phyloP scores from a whole-genome alignment of 2,329 filamentous ascomycete species.

The Neophaeococcomyces mojaviensis region DNA sequence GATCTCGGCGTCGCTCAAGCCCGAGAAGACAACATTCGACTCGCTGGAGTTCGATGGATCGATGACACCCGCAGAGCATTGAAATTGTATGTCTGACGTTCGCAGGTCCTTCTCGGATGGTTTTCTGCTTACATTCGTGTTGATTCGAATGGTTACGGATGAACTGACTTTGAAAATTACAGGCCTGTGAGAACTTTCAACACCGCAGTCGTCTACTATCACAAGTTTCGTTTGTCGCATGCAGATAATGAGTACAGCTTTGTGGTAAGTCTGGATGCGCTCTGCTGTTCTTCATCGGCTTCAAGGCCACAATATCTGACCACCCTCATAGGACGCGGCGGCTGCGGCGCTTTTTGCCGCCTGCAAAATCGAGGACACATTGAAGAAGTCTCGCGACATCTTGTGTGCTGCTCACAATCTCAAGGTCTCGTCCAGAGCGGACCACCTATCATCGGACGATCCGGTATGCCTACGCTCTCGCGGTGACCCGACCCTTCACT shows the following conservation, averaged over 20 bases:
- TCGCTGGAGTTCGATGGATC: constrained; percentile 84
- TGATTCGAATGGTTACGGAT: not conserved
- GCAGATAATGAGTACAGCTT: constrained; percentile 80
- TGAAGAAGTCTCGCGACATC: constrained; percentile 93
- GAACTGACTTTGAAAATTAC: constrained; percentile 11
- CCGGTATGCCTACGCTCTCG: constrained; percentile 47
- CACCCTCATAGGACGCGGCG: constrained; percentile 61
- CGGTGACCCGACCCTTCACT: not conserved
- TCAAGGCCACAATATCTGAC: constrained; percentile 7
- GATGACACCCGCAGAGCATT: constrained; percentile 73
- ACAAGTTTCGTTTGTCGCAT: constrained; percentile 83
- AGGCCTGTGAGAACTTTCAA: constrained; percentile 87
- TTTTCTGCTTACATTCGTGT: constrained; percentile 5
- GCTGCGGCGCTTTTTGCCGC: constrained; percentile 83
- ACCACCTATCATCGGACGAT: constrained; percentile 71
- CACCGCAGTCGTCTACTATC: constrained; percentile 85
- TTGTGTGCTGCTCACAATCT: constrained; percentile 84
- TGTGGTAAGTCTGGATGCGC: constrained; percentile 32
- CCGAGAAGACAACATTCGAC: constrained; percentile 69
- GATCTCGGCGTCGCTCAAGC: constrained; percentile 65
- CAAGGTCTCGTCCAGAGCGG: constrained; percentile 55
- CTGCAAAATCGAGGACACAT: constrained; percentile 95
- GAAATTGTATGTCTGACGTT: constrained; percentile 57
- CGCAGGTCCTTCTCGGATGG: constrained; percentile 1
- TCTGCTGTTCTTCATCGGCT: not conserved